These are phyloP conservation scores for Amauroascus niger DNA, from an alignment of 2,329 filamentous ascomycete genomes.

Conservation along the genomic window DNA sequence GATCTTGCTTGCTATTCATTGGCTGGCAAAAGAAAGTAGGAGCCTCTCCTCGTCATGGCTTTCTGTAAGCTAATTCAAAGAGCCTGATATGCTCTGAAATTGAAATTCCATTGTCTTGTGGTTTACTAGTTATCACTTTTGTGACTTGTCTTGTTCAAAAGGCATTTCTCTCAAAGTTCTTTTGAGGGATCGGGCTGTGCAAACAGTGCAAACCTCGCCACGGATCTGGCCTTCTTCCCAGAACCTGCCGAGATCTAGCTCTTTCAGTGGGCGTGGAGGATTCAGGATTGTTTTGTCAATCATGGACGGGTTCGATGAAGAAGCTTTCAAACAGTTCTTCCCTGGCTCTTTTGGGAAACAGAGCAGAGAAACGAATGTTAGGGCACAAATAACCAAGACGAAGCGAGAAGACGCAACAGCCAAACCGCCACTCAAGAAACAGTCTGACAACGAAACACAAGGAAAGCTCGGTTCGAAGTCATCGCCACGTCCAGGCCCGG, in stretches of 20 bases:
- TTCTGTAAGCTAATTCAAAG: too few species aligned
- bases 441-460: slow-evolving; percentile 21
- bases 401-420: slow-evolving; percentile 44
- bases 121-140: too few species aligned
- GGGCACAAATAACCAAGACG: slow-evolving; percentile 70
- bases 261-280: too few species aligned
- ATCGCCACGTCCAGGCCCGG: slow-evolving; percentile 19
- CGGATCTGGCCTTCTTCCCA: neutral
- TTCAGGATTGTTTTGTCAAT: too few species aligned
- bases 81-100: too few species aligned
- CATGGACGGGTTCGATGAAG: slow-evolving; percentile 40
- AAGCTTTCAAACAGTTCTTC: slow-evolving; percentile 50
- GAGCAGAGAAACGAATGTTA: slow-evolving; percentile 60
- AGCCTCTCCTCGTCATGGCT: too few species aligned
- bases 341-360: slow-evolving; percentile 81
- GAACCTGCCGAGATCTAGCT: too few species aligned
- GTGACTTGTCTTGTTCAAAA: too few species aligned
- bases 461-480: slow-evolving; percentile 17
- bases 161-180: too few species aligned
- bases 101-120: too few species aligned
- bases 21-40: too few species aligned
- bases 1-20: too few species aligned
- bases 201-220: slow-evolving; percentile 14
- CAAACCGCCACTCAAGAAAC: slow-evolving; percentile 14
- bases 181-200: slow-evolving; percentile 21